Evolutionary conservation across 352 stramenopile genomes (phyloP).

Genomic region (Phytophthora pistaciae): DNA sequence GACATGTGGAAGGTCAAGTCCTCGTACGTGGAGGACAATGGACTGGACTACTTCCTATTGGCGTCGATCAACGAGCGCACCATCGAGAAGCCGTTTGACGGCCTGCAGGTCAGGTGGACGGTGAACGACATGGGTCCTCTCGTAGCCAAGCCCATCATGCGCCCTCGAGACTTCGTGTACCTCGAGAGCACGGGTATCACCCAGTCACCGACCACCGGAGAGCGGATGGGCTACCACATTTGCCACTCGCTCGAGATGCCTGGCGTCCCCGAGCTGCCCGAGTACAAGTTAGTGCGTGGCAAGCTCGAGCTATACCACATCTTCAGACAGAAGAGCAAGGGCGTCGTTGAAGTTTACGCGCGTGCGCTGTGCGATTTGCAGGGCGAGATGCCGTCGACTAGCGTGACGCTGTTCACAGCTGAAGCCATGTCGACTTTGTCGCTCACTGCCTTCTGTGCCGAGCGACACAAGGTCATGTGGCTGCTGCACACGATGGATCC

Average conservation of each 20-base stretch:
- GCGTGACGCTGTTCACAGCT: conserved; percentile 35
- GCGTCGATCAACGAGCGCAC: conserved; percentile 33
- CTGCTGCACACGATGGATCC: conserved; percentile 33
- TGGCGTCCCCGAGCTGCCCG: conserved; percentile 31
- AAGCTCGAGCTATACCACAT: conserved; percentile 49
- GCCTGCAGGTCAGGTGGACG: conserved; percentile 49
- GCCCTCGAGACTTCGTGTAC: conserved; percentile 52
- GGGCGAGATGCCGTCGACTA: conserved; percentile 39
- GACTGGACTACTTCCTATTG: conserved; percentile 38
- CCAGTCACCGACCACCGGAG: conserved; percentile 33
- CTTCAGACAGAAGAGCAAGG: conserved; percentile 49
- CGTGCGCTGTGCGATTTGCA: conserved; percentile 39
- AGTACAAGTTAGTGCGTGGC: conserved; percentile 53
- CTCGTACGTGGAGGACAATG: conserved; percentile 54
- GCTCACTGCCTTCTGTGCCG: conserved; percentile 33
- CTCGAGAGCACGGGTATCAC: conserved; percentile 57
- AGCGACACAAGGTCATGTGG: conserved; percentile 61
- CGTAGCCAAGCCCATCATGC: conserved; percentile 36
- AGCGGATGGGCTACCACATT: conserved; percentile 63
- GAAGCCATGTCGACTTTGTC: conserved; percentile 39
- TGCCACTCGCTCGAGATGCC: conserved; percentile 53
- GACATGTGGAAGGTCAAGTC: conserved; percentile 56
- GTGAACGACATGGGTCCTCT: conserved; percentile 45
- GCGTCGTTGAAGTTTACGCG: conserved; percentile 54
- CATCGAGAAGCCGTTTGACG: conserved; percentile 37